A percentile compares a stretch with the other conserved stretches of the same genome.
These are phyloP conservation scores for Paraphaeosphaeria minitans DNA, from an alignment of 2,329 filamentous ascomycete genomes.

Conservation along the genomic window DNA sequence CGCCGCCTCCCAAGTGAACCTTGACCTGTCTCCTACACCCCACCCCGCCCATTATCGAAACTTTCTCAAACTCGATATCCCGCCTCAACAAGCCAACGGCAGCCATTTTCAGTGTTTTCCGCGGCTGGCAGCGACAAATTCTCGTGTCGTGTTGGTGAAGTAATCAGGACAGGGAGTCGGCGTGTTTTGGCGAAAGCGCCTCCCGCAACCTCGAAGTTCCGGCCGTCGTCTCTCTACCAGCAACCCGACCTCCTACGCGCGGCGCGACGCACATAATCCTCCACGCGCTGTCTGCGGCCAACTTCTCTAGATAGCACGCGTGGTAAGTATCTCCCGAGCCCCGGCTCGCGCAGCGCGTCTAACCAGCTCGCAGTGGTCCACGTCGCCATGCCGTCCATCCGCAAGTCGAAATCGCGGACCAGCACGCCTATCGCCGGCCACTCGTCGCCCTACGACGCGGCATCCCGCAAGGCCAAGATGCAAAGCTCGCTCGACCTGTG, in stretches of 20 bases:
- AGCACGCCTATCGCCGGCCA: constrained; percentile 45
- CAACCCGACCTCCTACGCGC: constrained; percentile 32
- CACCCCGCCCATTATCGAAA: constrained; percentile 5
- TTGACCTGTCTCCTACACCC: constrained; percentile 8
- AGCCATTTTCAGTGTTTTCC: neutral
- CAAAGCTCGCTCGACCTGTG: constrained; percentile 53
- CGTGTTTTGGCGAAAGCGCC: constrained; percentile 9
- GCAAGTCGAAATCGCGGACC: constrained; percentile 44
- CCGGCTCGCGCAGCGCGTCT: constrained; percentile 30
- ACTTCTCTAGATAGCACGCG: constrained; percentile 36
- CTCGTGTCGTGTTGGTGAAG: constrained; percentile 14
- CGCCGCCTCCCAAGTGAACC: neutral
- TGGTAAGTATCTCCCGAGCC: constrained; percentile 31
- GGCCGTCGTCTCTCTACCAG: constrained; percentile 19
- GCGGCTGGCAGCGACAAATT: neutral
- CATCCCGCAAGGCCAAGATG: constrained; percentile 38
- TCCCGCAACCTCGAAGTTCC: constrained; percentile 5
- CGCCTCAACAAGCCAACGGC: neutral
- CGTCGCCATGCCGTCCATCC: constrained; percentile 46
- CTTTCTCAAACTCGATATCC: neutral
- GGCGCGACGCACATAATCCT: constrained; percentile 35
- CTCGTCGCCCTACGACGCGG: constrained; percentile 31
- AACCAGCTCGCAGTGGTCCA: constrained; percentile 36
- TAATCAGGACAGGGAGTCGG: constrained; percentile 16
- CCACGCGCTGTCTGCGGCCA: constrained; percentile 34